Base-by-base conservation (phyloP, 2,329 filamentous ascomycete genomes). In the Paecilomyces fulvus region DNA sequence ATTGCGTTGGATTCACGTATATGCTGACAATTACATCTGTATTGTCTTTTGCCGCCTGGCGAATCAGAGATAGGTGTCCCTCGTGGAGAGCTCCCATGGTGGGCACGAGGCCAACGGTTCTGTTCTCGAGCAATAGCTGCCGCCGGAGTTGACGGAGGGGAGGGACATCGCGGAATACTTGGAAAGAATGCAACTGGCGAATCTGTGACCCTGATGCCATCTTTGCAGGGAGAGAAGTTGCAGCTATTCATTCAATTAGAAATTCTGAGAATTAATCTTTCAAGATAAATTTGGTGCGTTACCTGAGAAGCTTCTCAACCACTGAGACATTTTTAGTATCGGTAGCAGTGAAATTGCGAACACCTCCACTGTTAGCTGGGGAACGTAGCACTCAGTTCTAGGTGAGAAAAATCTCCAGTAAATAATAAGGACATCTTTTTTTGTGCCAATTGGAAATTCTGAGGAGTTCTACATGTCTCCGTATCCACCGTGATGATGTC, bases 51-150 rank as follows among this genome's bases (percentile, higher is more conserved):
- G 92, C 92, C 2, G 94, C 94, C 64, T 86, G 83, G 58, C 90
- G 88, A 66, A 96, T 88, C 21, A 99, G 82, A 3, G 89, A 88
- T 53, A 96, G 75, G 74, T 99, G 94, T 46, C 94, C 94, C 55
- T 85, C 83, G 73, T 99, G 94, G n/a, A 99, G 81, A 52, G 94
- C 94, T 60, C 94, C 94, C 94, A 99, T 97, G 30, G 94, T 99
- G 1, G 94, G 94, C 33, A 99, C 91, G 28, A 99, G 84, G 58
- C 88, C 90, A 57, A 99, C 85, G 49, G 85, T 86, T 56, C 87
- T 83, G 64, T 87, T 82, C 66, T 85, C 80, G 58, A 84, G 74
- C 33, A 84, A 75, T 58, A 91, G 83, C 46, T 84, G 80, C 21
- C 77, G 80, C 33, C 90, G 85, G 78, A 87, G 88, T 64, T 80